A percentile compares a stretch with the other conserved stretches of the same genome.
Conservation (phyloP, 768 basidiomycete species). For the Trametes coccinea region DNA sequence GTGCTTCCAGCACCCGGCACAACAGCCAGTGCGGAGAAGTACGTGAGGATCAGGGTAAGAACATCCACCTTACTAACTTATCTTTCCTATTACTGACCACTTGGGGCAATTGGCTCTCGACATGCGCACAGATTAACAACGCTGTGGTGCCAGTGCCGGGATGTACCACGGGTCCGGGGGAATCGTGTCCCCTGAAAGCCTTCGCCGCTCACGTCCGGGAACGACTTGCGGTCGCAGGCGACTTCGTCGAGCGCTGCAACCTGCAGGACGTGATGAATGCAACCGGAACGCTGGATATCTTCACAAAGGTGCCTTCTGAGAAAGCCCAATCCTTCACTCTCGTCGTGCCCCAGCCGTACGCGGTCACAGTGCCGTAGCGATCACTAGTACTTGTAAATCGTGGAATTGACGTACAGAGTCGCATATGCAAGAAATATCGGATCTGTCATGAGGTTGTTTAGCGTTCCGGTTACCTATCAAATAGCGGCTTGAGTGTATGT, state of each 20-base stretch:
- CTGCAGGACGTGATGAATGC: conserved; percentile 29
- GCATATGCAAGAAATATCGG: too few relatives aligned
- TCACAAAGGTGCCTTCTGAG: conserved; percentile 20
- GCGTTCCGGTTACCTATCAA: too few relatives aligned
- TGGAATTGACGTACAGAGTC: too few relatives aligned
- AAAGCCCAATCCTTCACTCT: conserved; percentile 16
- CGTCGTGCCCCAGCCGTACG: conserved; percentile 10
- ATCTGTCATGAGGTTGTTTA: too few relatives aligned
- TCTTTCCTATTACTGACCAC: background rate
- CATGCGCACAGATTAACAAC: conserved; percentile 35
- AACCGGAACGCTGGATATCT: conserved; percentile 26
- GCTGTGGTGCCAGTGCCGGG: conserved; percentile 44
- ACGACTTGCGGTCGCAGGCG: conserved; percentile 34
- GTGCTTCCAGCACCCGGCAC: conserved; percentile 16
- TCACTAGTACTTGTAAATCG: too few relatives aligned
- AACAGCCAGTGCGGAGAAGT: conserved; percentile 24
- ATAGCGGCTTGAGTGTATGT: too few relatives aligned
- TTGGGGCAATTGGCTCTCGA: too few relatives aligned
- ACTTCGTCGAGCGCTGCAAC: conserved; percentile 41
- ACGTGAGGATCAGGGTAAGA: conserved; percentile 40
- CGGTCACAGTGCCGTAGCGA: background rate
- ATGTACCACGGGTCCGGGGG: conserved; percentile 42
- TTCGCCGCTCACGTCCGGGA: conserved; percentile 36
- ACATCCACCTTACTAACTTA: too few relatives aligned
- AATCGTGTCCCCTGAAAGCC: conserved; percentile 37